Conservation (phyloP, 106 monocot genomes). For the Acorus calamus region DNA sequence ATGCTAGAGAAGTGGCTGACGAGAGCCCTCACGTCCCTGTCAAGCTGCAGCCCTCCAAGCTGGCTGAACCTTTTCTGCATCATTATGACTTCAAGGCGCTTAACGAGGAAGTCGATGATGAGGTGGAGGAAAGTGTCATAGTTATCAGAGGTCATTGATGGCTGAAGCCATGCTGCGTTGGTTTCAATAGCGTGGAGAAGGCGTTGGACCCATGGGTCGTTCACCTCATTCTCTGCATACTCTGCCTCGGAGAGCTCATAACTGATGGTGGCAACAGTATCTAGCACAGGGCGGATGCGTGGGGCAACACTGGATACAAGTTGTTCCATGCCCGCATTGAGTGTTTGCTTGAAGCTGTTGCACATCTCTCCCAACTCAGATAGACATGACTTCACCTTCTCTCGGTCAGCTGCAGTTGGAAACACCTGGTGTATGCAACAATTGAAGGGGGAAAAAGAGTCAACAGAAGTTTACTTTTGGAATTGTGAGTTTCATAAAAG, state of each 20-base stretch:
- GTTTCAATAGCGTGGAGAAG: constrained; percentile 64
- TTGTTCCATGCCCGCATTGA: constrained; percentile 67
- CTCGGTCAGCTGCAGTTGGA: constrained; percentile 58
- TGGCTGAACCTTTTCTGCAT: constrained; percentile 97
- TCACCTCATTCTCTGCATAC: constrained; percentile 91
- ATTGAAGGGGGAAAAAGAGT: background rate
- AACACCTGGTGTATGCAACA: constrained; percentile 50
- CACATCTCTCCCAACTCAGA: constrained; percentile 80
- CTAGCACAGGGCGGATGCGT: constrained; percentile 78
- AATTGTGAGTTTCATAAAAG: too few relatives aligned
- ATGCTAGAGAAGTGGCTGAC: constrained; percentile 89
- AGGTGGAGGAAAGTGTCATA: constrained; percentile 73
- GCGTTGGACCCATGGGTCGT: constrained; percentile 94
- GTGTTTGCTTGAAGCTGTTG: constrained; percentile 47
- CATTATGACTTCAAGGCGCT: constrained; percentile 91
- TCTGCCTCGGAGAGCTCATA: constrained; percentile 86
- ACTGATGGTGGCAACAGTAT: constrained; percentile 72
- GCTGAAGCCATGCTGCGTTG: constrained; percentile 69
- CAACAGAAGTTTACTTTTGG: too few relatives aligned
- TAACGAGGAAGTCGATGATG: constrained; percentile 87
- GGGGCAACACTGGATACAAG: constrained; percentile 51
- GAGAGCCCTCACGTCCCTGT: constrained; percentile 79
- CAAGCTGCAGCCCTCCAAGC: constrained; percentile 90
- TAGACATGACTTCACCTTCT: constrained; percentile 86
- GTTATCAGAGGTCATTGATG: constrained; percentile 63